Conservation (phyloP, 148 eudicot genomes). For the Rhododendron simsii region DNA sequence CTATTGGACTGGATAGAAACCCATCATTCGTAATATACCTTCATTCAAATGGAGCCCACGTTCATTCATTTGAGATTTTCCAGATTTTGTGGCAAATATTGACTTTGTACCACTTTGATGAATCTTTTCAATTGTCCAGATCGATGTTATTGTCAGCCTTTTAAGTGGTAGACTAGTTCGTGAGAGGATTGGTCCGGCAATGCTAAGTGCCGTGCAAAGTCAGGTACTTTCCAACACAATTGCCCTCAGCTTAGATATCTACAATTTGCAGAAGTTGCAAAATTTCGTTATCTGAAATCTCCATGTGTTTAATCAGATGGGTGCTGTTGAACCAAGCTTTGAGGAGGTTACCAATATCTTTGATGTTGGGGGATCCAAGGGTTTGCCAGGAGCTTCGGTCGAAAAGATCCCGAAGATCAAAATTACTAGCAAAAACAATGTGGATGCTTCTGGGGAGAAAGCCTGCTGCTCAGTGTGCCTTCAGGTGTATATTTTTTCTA, state of each 20-base stretch:
- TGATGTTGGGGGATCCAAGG: conserved; percentile 75
- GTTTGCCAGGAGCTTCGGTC: conserved; percentile 68
- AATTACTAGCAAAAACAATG: conserved; percentile 55
- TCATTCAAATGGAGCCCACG: not conserved
- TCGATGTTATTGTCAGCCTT: conserved; percentile 93
- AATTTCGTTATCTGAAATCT: conserved; percentile 5
- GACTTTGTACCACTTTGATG: conserved; percentile 8
- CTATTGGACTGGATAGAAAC: not conserved
- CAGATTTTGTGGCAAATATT: conserved; percentile 37
- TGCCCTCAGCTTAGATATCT: not conserved
- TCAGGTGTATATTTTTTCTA: conserved; percentile 48
- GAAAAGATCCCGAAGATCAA: conserved; percentile 84
- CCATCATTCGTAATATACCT: not conserved
- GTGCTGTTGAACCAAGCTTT: conserved; percentile 71
- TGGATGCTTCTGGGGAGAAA: conserved; percentile 77
- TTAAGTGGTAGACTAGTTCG: conserved; percentile 85
- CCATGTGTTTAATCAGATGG: conserved; percentile 57
- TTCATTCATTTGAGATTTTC: not conserved
- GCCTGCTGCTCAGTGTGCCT: conserved; percentile 94
- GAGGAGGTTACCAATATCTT: conserved; percentile 77
- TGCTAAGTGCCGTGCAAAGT: conserved; percentile 84
- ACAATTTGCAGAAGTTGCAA: not conserved
- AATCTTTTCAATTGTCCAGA: conserved; percentile 35
- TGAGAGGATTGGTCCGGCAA: conserved; percentile 66
- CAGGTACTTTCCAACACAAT: conserved; percentile 49